Evolutionary conservation across 352 stramenopile genomes (phyloP).

Genomic region (Pythium aphanidermatum): DNA sequence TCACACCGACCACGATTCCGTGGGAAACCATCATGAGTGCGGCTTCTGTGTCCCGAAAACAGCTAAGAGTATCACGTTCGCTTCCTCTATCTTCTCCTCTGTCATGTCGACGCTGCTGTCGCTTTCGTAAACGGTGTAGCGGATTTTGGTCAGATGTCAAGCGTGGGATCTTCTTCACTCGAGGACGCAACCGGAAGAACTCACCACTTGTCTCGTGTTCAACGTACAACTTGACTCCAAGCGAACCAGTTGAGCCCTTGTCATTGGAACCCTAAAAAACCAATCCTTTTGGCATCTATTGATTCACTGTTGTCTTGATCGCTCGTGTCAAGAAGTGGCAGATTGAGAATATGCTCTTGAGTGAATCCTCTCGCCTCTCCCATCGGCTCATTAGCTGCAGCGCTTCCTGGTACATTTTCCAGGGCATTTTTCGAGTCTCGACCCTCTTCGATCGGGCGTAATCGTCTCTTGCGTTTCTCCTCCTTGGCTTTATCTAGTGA

Average conservation of each 20-base stretch:
- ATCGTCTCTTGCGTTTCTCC: not conserved
- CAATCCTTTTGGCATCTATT: too few relatives aligned
- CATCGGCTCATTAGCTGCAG: too few relatives aligned
- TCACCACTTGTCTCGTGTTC: conserved; percentile 58
- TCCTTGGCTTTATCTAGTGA: not conserved
- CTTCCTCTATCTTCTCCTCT: too few relatives aligned
- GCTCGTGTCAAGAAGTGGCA: conserved; percentile 4
- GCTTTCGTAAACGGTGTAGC: conserved; percentile 2
- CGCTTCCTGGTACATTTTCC: too few relatives aligned
- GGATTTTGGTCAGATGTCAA: not conserved
- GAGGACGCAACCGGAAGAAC: conserved; percentile 39
- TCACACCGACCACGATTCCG: conserved; percentile 47
- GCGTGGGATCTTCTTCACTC: not conserved
- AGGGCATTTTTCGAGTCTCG: too few relatives aligned
- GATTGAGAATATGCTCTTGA: conserved; percentile 18
- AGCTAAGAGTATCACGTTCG: too few relatives aligned
- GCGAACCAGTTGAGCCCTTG: too few relatives aligned
- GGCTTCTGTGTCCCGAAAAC: conserved; percentile 39
- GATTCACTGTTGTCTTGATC: conserved; percentile 1
- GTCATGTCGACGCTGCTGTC: not conserved
- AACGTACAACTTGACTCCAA: conserved; percentile 22
- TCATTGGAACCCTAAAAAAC: too few relatives aligned
- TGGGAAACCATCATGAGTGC: conserved; percentile 40
- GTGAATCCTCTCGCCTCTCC: conserved; percentile 4
- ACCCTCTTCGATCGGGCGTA: not conserved